These are phyloP conservation scores for Gossypioides kirkii DNA, from an alignment of 345 rosid species.

Conservation along the genomic window DNA sequence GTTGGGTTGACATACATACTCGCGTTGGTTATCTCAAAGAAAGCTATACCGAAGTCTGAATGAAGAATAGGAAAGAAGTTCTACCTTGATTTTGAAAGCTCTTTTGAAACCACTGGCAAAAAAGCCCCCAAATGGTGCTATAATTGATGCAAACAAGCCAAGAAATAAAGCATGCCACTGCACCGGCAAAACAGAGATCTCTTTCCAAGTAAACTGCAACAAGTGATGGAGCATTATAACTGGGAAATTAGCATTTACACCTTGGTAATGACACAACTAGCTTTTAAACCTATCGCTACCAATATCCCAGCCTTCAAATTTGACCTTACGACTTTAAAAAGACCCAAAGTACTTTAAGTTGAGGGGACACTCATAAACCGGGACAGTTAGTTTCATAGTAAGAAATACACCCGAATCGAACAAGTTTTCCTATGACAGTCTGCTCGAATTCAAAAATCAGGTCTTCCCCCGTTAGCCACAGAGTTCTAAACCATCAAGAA, in stretches of 20 bases:
- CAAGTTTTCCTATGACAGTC: background rate
- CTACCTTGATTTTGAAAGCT: slow-evolving; percentile 93
- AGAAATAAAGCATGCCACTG: slow-evolving; percentile 93
- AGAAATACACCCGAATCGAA: background rate
- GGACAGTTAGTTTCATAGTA: background rate
- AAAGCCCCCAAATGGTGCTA: slow-evolving; percentile 99
- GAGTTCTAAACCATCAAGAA: background rate
- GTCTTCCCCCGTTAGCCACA: background rate
- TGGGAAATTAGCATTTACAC: background rate
- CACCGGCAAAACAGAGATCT: slow-evolving; percentile 72
- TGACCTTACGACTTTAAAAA: background rate
- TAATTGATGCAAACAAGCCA: slow-evolving; percentile 94
- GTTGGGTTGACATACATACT: background rate
- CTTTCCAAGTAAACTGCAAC: slow-evolving; percentile 87
- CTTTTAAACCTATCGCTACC: background rate
- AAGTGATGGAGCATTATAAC: background rate
- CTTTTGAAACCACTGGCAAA: slow-evolving; percentile 97
- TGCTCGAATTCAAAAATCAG: background rate
- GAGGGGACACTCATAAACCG: background rate
- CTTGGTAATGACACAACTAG: background rate
- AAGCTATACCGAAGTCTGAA: background rate
- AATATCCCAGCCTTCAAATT: background rate
- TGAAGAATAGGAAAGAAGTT: slow-evolving; percentile 7
- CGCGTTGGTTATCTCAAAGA: background rate
- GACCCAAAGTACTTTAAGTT: background rate